Evolutionary conservation across 2,329 filamentous ascomycete genomes (phyloP).

Genomic region (Aspergillus luchuensis): DNA sequence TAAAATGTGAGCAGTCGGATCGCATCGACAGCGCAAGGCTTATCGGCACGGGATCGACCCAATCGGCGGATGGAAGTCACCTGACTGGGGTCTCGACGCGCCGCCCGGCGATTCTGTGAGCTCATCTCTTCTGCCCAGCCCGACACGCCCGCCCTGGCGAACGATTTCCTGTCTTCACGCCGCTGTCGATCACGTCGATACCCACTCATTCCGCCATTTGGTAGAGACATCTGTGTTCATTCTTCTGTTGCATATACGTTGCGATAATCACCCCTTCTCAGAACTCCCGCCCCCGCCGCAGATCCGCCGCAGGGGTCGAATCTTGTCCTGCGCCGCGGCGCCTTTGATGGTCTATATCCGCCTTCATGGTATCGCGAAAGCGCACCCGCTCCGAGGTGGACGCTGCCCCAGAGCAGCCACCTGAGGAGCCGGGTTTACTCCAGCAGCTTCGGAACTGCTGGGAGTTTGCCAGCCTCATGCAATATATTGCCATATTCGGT

Average conservation of each 20-base stretch:
- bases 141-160: constrained; percentile 25
- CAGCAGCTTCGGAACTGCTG: constrained; percentile 81
- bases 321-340: constrained; percentile 27
- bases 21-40: constrained; percentile 10
- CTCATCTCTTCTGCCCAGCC: constrained; percentile 32
- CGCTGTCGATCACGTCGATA: constrained; percentile 3
- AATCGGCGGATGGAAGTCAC: constrained; percentile 26
- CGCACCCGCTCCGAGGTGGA: constrained; percentile 59
- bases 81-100: constrained; percentile 37
- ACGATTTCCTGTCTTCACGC: constrained; percentile 8
- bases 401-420: constrained; percentile 46
- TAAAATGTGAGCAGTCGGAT: neutral
- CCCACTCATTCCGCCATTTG: neutral
- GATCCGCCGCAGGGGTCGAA: constrained; percentile 7
- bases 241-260: neutral
- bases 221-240: neutral
- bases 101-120: constrained; percentile 29
- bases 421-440: constrained; percentile 52
- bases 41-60: constrained; percentile 15
- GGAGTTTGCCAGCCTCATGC: constrained; percentile 92
- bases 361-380: constrained; percentile 58
- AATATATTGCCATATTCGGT: constrained; percentile 92
- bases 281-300: neutral
- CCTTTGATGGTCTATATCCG: constrained; percentile 33
- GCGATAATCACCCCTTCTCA: neutral